Evolutionary conservation across 768 basidiomycete species (phyloP).

Genomic region (Auricularia heimuer): DNA sequence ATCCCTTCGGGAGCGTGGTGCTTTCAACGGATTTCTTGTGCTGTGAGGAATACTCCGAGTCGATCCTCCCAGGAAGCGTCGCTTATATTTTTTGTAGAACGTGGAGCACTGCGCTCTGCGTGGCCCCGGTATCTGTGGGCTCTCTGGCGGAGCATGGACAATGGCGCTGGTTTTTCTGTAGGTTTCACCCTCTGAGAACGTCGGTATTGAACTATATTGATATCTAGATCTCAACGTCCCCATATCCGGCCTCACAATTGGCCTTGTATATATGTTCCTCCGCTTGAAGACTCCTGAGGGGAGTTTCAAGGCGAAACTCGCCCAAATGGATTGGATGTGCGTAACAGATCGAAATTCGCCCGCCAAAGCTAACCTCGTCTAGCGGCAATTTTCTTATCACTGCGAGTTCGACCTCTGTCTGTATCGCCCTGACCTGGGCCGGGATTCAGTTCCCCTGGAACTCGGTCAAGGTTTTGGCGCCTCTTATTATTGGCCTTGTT

Average conservation of each 20-base stretch:
- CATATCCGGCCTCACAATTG: constrained; percentile 15
- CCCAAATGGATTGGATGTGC: constrained; percentile 23
- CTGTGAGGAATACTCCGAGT: neutral
- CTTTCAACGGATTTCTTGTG: neutral
- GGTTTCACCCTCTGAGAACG: neutral
- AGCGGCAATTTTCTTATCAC: constrained; percentile 30
- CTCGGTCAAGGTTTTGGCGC: constrained; percentile 29
- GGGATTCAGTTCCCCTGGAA: constrained; percentile 34
- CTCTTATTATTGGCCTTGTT: constrained; percentile 30
- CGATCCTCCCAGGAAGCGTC: neutral
- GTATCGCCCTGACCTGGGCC: constrained; percentile 32
- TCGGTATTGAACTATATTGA: neutral
- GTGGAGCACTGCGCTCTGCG: neutral
- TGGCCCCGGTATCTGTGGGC: neutral
- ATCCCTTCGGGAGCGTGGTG: neutral
- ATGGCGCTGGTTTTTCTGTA: constrained; percentile 23
- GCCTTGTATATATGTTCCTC: constrained; percentile 13
- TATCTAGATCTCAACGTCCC: constrained; percentile 19
- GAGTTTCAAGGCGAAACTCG: constrained; percentile 14
- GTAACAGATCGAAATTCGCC: constrained; percentile 14
- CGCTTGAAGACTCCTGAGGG: constrained; percentile 14
- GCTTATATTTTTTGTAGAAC: neutral
- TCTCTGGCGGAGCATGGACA: neutral
- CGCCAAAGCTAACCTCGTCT: constrained; percentile 16
- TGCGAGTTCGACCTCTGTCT: constrained; percentile 17